phyloP scores from a whole-genome alignment of 2,329 filamentous ascomycete genomes.

The Hymenotorrendiella dingleyae region DNA sequence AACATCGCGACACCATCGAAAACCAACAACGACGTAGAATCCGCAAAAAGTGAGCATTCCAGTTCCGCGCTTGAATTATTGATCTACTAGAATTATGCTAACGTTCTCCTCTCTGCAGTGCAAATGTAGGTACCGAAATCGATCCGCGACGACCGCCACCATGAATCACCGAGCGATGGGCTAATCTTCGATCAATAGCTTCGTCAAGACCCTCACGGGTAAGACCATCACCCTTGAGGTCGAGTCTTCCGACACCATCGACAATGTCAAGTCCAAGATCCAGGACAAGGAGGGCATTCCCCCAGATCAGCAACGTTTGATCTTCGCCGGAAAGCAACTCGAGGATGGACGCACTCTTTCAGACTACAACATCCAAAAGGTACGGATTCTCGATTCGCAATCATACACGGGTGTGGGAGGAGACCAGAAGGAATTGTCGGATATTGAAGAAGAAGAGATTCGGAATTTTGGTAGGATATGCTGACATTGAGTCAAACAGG shows the following conservation, averaged over 20 bases:
- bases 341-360: slow-evolving; percentile 95
- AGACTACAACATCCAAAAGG: slow-evolving; percentile 99
- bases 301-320: slow-evolving; percentile 96
- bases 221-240: slow-evolving; percentile 99
- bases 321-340: slow-evolving; percentile 98
- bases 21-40: slow-evolving; percentile 25
- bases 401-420: neutral
- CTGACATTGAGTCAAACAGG: slow-evolving; percentile 45
- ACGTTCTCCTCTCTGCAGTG: slow-evolving; percentile 54
- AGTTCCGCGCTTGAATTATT: neutral
- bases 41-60: slow-evolving; percentile 49
- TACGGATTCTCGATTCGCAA: slow-evolving; percentile 39
- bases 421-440: neutral
- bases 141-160: slow-evolving; percentile 15
- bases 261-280: slow-evolving; percentile 99
- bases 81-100: slow-evolving; percentile 35
- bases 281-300: slow-evolving; percentile 99
- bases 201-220: slow-evolving; percentile 99
- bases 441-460: neutral
- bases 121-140: slow-evolving; percentile 68
- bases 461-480: neutral
- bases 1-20: too few species aligned
- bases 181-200: slow-evolving; percentile 50
- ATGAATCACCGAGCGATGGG: slow-evolving; percentile 13
- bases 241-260: slow-evolving; percentile 97